Evolutionary conservation across 768 basidiomycete species (phyloP), one percentile per base, ranked within the genome.

Genomic region (Clitopilus passeckerianus): DNA sequence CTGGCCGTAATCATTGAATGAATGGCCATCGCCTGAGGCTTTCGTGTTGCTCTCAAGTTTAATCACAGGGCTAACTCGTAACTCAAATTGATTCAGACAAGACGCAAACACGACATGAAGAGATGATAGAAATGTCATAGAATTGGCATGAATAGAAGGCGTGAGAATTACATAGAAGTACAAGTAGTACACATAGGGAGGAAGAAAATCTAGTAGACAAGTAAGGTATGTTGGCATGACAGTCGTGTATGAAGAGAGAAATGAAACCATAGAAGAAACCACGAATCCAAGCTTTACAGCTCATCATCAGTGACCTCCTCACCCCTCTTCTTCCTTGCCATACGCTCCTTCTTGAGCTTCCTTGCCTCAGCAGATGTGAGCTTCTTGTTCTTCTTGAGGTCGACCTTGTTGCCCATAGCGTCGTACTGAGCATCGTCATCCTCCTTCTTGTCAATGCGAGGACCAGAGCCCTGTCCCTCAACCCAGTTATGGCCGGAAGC

Each of bases 401-500:
- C 91, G 64, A 95, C 77, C 87, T 95, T 95, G 90, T 98, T 98
- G 61, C 96, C 96, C 91, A 99, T 92, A 22, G 97, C 97, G 72
- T 99, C 97, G 71, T 91, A 98, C 68, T 83, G 77, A 41, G 86
- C 94, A 54, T 95, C 93, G 62, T 97, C 95, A 66, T 93, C 95
- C 6, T 85, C 90, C 69, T 85, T 85, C 86, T 94, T 91, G 84
- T 97, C 97, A 67, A 99, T 98, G 60, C 95, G 87, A 46, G 94
- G 74, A 10, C 96, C 96, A 18, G 93, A 82, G 58, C 97, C 97
- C 75, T 99, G 97, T 53, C 97, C 97, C 77, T 98, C 97, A 70
- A 97, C 94, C 96, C 95, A 97, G 85, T 97, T 96, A 83, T 96
- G 94, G 62, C 95, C 95, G 46, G 95, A 98, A 6, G 96, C 94